Base-by-base conservation (phyloP, 2,329 filamentous ascomycete species). In the Dothiorella sarmentorum region DNA sequence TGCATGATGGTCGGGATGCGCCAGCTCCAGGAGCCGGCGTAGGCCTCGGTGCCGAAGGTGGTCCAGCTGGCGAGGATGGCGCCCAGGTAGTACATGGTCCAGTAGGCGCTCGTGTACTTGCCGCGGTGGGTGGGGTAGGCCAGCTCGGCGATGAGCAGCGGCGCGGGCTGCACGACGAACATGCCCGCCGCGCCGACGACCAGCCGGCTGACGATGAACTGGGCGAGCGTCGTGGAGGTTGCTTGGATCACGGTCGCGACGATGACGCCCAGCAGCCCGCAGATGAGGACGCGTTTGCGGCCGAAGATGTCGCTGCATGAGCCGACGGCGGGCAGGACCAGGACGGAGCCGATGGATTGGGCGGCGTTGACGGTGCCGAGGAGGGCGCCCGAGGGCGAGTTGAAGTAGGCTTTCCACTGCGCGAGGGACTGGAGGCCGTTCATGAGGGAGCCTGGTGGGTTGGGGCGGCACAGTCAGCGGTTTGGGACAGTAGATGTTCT, bases 1-100 rank as follows among this genome's bases (percentile, higher is more conserved):
- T 85, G 83, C 2, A 82, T 66, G 3, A 84, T 70, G 1, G 79
- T 79, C 0, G 82, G 83, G 17, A 83, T 72, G 44, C 79, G 73
- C 82, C 70, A 73, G 44, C 75, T 75, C 81, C 80, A 83, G 66
- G 62, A 71, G 56, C 64, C 71, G 7, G 60, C 26, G 17, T 76
- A 75, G 40, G 71, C 70, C 20, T 74, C 69, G 0, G 75, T 79
- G 35, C 76, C 76, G 57, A 73, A 79, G 15, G 76, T 78, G 2
- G 73, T 65, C 77, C 78, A 80, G 33, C 76, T 73, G 20, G 76
- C 76, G 43, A 79, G 66, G 61, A 79, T 77, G 29, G 71, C 70
- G 26, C 77, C 77, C 26, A 64, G 29, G 44, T 61, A 64, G 35
- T 60, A 64, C 58, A 60, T 37, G 24, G 52, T 60, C 49, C 60